Base-by-base conservation (phyloP, 2,329 filamentous ascomycete species). In the Dothideomycetes sp. region DNA sequence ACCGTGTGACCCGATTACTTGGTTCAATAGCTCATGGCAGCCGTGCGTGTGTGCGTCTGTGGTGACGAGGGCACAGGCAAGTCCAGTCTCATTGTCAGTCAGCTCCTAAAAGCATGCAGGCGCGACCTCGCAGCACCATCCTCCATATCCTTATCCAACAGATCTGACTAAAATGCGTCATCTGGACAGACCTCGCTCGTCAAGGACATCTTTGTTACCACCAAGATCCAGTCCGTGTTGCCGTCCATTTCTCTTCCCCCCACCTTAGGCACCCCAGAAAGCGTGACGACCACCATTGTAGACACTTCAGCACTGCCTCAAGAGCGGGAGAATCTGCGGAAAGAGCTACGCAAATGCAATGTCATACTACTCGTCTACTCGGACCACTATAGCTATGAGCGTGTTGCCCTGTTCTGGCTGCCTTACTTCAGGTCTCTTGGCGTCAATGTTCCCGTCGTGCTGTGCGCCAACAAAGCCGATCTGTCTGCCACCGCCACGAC, bases 401-500 rank as follows among this genome's bases (percentile, higher is more conserved):
- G 91, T 29, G 88, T 98, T 3, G 91, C 89, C 3, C 70, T 98
- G 34, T 98, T 96, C 62, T 98, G 91, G 91, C 83, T 98, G 75
- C 91, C 91, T 9, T 93, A 95, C 62, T 96, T 98, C 57, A 83
- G 91, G 45, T 94, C 88, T 3, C 75, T 98, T 30, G 91, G 91
- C n/a, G 91, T 98, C 57, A 98, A 98, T 58, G 87, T 98, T 14
- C 91, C 91, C 0, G 91, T 98, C 9, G 88, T 98, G 33, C 68
- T 98, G 41, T 96, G 91, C 55, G 87, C 91, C 55, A 96, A 96
- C 69, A 98, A 98, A 62, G 85, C 86, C n/a, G 91, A 98, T 53
- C 69, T 95, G 39, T 76, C 78, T 3, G 75, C 74, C 3, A 80
- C 83, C 50, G 80, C 77, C 31, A 83, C 73, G 43, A 86, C 85